phyloP scores from a whole-genome alignment of 148 eudicot species.

The Pharnaceum exiguum region DNA sequence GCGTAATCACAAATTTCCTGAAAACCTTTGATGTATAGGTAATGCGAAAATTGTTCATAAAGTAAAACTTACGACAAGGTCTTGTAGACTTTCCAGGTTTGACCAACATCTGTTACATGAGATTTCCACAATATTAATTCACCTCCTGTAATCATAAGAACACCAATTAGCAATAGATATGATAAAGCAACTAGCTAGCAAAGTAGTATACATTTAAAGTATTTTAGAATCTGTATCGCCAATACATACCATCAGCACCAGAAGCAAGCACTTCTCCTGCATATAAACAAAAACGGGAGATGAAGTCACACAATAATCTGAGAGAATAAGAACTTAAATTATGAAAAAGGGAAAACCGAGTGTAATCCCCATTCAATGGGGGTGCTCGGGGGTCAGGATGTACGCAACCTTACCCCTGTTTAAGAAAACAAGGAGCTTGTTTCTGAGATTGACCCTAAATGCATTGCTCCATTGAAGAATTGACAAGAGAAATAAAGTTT shows the following conservation, averaged over 20 bases:
- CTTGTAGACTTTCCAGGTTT: slow-evolving; percentile 84
- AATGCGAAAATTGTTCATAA: slow-evolving; percentile 6
- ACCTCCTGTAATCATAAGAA: slow-evolving; percentile 59
- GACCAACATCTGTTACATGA: slow-evolving; percentile 58
- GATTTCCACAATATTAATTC: slow-evolving; percentile 83
- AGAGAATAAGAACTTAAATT: no score
- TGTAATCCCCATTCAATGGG: no score
- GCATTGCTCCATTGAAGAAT: no score
- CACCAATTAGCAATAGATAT: slow-evolving; percentile 1
- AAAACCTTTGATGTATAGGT: background rate
- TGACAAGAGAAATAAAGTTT: background rate
- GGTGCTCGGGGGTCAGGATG: no score
- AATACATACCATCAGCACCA: slow-evolving; percentile 90
- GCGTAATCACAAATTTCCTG: background rate
- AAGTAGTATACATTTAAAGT: background rate
- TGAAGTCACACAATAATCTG: slow-evolving; percentile 6
- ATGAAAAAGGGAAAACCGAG: no score
- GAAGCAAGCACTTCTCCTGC: slow-evolving; percentile 91
- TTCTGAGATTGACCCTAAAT: no score
- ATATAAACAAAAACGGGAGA: slow-evolving; percentile 13
- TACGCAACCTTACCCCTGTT: no score
- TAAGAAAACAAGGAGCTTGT: no score
- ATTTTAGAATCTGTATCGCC: background rate
- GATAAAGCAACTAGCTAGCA: background rate
- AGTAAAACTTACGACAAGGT: slow-evolving; percentile 66